Evolutionary conservation across 2,329 filamentous ascomycete species (phyloP).

Genomic region (Aspergillus japonicus): DNA sequence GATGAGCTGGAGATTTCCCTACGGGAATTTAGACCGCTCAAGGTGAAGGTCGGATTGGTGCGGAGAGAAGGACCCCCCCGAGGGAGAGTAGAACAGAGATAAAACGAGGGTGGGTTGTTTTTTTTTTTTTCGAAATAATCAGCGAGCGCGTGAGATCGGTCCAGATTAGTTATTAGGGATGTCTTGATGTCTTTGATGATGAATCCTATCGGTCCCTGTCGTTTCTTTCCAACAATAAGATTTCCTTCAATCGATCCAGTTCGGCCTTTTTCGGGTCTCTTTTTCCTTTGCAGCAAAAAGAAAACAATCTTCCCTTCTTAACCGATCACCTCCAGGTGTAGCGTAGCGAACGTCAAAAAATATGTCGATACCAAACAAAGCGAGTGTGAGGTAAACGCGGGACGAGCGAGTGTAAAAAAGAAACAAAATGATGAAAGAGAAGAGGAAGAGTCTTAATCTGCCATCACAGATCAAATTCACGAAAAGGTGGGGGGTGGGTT

Average conservation of each 20-base stretch:
- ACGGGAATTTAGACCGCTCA: not conserved
- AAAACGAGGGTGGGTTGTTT: conserved; percentile 18
- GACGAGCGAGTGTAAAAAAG: conserved; percentile 32
- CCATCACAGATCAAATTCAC: conserved; percentile 29
- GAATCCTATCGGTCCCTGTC: conserved; percentile 12
- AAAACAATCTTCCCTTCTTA: conserved; percentile 12
- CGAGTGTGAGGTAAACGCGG: conserved; percentile 40
- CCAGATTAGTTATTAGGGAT: conserved; percentile 19
- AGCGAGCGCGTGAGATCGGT: conserved; percentile 19
- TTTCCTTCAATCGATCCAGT: conserved; percentile 9
- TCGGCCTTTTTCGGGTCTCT: conserved; percentile 9
- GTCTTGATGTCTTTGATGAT: conserved; percentile 12
- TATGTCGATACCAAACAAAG: conserved; percentile 36
- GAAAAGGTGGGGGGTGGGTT: conserved; percentile 8
- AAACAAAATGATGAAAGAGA: conserved; percentile 17
- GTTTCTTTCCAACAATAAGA: conserved; percentile 11
- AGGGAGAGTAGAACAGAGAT: conserved; percentile 7
- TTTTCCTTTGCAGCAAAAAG: conserved; percentile 3
- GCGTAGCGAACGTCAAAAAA: conserved; percentile 42
- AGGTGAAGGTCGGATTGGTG: conserved; percentile 5
- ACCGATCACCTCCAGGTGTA: conserved; percentile 31
- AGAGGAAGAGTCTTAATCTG: conserved; percentile 26
- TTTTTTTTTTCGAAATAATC: conserved; percentile 12
- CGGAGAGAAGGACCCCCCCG: conserved; percentile 6
- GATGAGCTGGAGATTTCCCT: not conserved